Base-by-base conservation (phyloP, 2,329 filamentous ascomycete species). In the Stagonosporopsis rhizophila region DNA sequence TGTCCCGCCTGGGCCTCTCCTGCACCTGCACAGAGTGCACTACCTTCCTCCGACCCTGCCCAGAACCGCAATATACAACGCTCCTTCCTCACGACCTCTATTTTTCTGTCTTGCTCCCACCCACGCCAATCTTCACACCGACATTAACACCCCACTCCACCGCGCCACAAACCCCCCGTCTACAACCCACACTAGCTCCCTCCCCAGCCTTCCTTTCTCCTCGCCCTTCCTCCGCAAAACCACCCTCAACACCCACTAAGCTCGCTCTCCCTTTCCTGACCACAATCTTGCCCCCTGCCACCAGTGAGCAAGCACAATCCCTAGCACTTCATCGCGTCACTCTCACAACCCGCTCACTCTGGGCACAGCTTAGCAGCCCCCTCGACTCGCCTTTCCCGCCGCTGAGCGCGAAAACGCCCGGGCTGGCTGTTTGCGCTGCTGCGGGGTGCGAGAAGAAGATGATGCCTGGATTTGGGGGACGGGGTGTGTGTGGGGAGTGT, bases 11-110 rank as follows among this genome's bases (percentile, higher is more conserved):
- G 3, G 63, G 59, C 27, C 60, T 66, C 12, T 54, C 52, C 2
- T 66, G 64, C 44, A 9, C 56, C 22, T 66, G 61, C 50, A 35
- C 28, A 17, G 48, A 63, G 35, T 66, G 60, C 52, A 50, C 30
- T 3, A 27, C 47, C 6, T 65, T 65, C 39, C 42, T 66, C 7
- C 52, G 28, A n/a, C 54, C 62, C 14, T 51, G 39, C n/a, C 51
- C 57, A 11, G 48, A 42, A 27, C 14, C n/a, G 8, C 19, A 19
- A n/a, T 8, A 47, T 4, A 3, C 38, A 25, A 30, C 41, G 15
- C 17, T 20, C 41, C 22, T n/a, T 12, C 32, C 12, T 15, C 9
- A 9, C 8, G 19, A 32, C 14, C 28, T 37, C 15, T 17, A n/a
- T n/a, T n/a, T n/a, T n/a, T n/a, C n/a, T n/a, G n/a, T 32, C 14